Evolutionary conservation across 148 eudicot genomes (phyloP).

Genomic region (Tetragonia tetragonoides): DNA sequence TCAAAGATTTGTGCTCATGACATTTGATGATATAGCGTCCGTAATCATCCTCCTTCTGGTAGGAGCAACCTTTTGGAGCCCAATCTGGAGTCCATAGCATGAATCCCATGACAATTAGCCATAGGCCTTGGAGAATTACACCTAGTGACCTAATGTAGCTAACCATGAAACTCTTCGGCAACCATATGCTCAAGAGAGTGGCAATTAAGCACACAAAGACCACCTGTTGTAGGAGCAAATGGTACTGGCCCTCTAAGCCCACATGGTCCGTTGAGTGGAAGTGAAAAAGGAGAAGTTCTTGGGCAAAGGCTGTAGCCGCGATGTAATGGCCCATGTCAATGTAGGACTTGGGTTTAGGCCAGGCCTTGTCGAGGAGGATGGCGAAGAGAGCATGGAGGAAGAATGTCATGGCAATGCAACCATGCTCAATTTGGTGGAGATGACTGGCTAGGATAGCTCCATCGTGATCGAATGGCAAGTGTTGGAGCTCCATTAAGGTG

Average conservation of each 20-base stretch:
- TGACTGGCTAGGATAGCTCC: conserved; percentile 33
- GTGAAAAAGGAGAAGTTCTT: conserved; percentile 41
- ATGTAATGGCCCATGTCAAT: conserved; percentile 21
- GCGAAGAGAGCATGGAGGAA: conserved; percentile 30
- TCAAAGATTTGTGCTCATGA: conserved; percentile 20
- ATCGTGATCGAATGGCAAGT: conserved; percentile 25
- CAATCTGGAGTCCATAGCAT: conserved; percentile 41
- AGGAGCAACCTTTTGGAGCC: conserved; percentile 39
- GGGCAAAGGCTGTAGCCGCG: conserved; percentile 34
- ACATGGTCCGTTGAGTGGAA: conserved; percentile 49
- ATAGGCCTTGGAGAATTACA: conserved; percentile 35
- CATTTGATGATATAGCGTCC: conserved; percentile 29
- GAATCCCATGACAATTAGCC: conserved; percentile 44
- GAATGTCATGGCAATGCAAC: conserved; percentile 33
- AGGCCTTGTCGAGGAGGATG: conserved; percentile 32
- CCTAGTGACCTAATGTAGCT: conserved; percentile 37
- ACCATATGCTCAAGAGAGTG: conserved; percentile 34
- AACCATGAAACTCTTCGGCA: conserved; percentile 28
- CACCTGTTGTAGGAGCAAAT: conserved; percentile 34
- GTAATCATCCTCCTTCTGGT: conserved; percentile 18
- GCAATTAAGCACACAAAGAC: conserved; percentile 31
- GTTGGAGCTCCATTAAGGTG: conserved; percentile 27
- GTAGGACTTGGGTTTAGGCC: conserved; percentile 2
- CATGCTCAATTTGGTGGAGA: conserved; percentile 40
- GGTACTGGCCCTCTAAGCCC: conserved; percentile 48